These are phyloP conservation scores for Microbotryomycetes sp. DNA, from an alignment of 1,284 basidiomycete species.

Conservation along the genomic window DNA sequence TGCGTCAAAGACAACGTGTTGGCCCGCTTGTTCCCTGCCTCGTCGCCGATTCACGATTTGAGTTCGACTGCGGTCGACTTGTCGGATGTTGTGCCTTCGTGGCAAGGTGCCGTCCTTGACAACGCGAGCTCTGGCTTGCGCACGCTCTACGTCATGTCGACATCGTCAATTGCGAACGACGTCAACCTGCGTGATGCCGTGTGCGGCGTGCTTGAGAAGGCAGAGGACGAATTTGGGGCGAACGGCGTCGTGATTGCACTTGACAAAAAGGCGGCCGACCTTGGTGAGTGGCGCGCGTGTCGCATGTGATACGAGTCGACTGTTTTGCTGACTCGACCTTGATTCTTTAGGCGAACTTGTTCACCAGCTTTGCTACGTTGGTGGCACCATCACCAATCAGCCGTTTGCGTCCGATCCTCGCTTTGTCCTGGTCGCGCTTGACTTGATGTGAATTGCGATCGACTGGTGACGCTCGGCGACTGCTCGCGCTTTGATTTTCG, in stretches of 20 bases:
- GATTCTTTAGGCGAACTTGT: conserved; percentile 6
- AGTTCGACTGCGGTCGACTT: conserved; percentile 19
- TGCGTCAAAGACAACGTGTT: conserved; percentile 9
- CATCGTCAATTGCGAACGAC: conserved; percentile 7
- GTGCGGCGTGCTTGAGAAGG: conserved; percentile 20
- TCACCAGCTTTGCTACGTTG: conserved; percentile 29
- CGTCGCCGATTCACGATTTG: conserved; percentile 20
- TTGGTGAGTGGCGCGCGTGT: conserved; percentile 6
- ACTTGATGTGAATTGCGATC: conserved; percentile 1
- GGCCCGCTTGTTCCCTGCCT: conserved; percentile 16
- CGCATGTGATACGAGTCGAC: background rate
- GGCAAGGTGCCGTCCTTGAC: conserved; percentile 23
- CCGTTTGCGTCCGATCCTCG: conserved; percentile 9
- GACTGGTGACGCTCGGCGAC: no score
- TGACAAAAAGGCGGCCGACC: conserved; percentile 18
- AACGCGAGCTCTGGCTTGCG: conserved; percentile 15
- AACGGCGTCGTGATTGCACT: conserved; percentile 24
- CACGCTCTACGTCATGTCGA: conserved; percentile 24
- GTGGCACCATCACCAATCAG: conserved; percentile 14
- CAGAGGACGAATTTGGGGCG: conserved; percentile 25
- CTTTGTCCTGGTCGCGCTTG: conserved; percentile 24
- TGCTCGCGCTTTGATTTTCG: no score
- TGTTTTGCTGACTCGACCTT: background rate
- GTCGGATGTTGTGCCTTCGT: conserved; percentile 9
- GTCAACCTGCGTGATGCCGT: conserved; percentile 26